phyloP scores from a whole-genome alignment of 139 green algal genomes.

The Monoraphidium neglectum region DNA sequence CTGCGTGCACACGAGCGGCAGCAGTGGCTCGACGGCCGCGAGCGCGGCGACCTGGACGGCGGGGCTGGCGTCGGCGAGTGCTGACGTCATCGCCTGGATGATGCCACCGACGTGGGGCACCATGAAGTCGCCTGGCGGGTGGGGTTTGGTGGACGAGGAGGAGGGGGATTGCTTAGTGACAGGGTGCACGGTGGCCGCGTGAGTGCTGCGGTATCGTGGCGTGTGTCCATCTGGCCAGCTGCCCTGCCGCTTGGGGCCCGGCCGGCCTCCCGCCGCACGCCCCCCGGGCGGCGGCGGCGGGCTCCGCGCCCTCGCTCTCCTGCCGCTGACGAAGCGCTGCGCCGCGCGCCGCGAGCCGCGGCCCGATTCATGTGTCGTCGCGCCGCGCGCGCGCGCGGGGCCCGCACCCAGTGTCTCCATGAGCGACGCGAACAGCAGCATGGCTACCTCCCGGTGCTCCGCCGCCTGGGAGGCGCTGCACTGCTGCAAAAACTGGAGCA shows the following conservation, averaged over 20 bases:
- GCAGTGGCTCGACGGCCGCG: conserved; percentile 43
- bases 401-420: conserved; percentile 59
- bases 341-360: no score
- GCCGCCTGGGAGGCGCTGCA: conserved; percentile 36
- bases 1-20: conserved; percentile 33
- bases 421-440: conserved; percentile 67
- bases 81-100: conserved; percentile 38
- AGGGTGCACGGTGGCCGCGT: no score
- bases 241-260: no score
- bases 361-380: not conserved
- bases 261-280: no score
- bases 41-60: conserved; percentile 62
- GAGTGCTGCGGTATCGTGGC: no score
- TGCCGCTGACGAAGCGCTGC: no score
- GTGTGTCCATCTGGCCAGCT: no score
- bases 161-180: not conserved
- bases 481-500: conserved; percentile 63
- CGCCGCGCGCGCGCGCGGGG: not conserved
- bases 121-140: conserved; percentile 34
- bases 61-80: conserved; percentile 42
- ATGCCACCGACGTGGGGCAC: conserved; percentile 47
- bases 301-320: no score
- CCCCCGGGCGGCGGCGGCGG: no score
- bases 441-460: conserved; percentile 60
- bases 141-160: no score